Evolutionary conservation across 1,284 basidiomycete species (phyloP).

Genomic region (Leccinum huronense): DNA sequence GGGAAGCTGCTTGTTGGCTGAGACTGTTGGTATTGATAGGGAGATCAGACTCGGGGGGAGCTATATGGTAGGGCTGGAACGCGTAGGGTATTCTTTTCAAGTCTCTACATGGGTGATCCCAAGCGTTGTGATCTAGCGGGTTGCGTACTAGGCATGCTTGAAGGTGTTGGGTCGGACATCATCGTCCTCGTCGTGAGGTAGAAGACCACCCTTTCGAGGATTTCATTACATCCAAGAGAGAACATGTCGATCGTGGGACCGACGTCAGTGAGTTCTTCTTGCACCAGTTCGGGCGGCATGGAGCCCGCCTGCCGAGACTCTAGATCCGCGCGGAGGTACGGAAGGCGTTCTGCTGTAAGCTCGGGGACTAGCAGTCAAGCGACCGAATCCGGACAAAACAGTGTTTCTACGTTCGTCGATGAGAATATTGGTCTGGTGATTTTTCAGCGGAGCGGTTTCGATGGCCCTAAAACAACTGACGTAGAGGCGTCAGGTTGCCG

Average conservation of each 20-base stretch:
- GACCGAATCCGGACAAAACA: constrained; percentile 15
- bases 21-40: constrained; percentile 21
- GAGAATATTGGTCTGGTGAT: constrained; percentile 17
- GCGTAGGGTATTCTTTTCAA: constrained; percentile 18
- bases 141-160: no score
- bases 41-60: neutral
- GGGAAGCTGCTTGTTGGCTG: constrained; percentile 56
- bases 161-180: no score
- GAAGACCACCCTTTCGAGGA: neutral
- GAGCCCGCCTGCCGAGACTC: constrained; percentile 11
- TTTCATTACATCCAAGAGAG: constrained; percentile 22
- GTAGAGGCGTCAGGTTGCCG: constrained; percentile 17
- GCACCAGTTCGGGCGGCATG: constrained; percentile 14
- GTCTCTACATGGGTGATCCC: no score
- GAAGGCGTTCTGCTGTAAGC: constrained; percentile 8
- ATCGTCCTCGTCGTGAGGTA: no score
- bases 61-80: constrained; percentile 18
- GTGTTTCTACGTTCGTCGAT: constrained; percentile 15
- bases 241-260: constrained; percentile 17
- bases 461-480: neutral
- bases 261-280: neutral
- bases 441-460: neutral
- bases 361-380: constrained; percentile 12
- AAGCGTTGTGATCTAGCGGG: no score
- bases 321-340: constrained; percentile 14